These are phyloP conservation scores for Thalassia testudinum DNA, from an alignment of 116 monocot species.

Conservation along the genomic window DNA sequence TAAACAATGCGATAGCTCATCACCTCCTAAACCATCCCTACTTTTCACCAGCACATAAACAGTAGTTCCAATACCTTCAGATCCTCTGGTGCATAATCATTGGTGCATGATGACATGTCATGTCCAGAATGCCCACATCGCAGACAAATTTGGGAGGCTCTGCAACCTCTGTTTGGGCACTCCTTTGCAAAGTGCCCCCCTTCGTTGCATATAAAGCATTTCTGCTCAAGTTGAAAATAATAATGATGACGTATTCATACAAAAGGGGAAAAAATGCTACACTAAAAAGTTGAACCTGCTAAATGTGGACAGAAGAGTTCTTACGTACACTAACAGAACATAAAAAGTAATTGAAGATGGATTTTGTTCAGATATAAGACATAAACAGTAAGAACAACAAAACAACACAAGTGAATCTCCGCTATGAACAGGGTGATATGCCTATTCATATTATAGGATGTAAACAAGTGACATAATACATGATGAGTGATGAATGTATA, in stretches of 20 bases:
- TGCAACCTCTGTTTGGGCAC: slow-evolving; percentile 52
- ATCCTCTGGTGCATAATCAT: slow-evolving; percentile 51
- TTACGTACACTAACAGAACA: neutral
- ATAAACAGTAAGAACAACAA: no score
- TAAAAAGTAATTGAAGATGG: neutral
- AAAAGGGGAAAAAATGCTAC: no score
- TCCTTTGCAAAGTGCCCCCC: slow-evolving; percentile 66
- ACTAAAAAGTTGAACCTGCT: no score
- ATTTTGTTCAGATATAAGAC: no score
- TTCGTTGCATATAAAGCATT: slow-evolving; percentile 65
- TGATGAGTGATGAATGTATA: no score
- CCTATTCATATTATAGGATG: no score
- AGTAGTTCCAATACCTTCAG: slow-evolving; percentile 26
- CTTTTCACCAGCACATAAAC: no score
- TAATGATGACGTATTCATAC: no score
- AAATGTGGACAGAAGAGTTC: neutral
- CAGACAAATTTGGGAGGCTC: slow-evolving; percentile 35
- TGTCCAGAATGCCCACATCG: slow-evolving; percentile 66
- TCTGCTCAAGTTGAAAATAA: slow-evolving; percentile 22
- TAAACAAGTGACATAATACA: no score
- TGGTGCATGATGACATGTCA: slow-evolving; percentile 53
- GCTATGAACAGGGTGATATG: no score
- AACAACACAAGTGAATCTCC: no score
- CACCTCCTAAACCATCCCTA: no score
- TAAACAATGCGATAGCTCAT: neutral